Conservation (phyloP, 179 eudicot species). For the Pouteria campechiana region DNA sequence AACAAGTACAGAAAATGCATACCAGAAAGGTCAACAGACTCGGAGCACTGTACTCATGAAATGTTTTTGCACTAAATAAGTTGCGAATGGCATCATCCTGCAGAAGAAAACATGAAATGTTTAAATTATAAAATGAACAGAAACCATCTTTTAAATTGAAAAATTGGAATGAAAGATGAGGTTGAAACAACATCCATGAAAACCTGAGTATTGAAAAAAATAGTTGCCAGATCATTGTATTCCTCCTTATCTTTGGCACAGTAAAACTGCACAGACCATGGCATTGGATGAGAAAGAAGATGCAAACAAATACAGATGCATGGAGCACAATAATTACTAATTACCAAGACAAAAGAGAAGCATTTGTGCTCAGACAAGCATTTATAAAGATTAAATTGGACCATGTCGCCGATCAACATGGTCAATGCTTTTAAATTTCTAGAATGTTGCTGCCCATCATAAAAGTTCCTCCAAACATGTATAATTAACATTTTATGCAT, state of each 20-base stretch:
- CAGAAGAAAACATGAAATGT: constrained; percentile 2
- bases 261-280: constrained; percentile 51
- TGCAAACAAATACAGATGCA: background rate
- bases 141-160: constrained; percentile 4
- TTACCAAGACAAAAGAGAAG: background rate
- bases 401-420: no score
- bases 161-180: constrained; percentile 1
- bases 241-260: constrained; percentile 63
- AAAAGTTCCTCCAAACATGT: no score
- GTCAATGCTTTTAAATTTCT: no score
- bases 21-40: constrained; percentile 93
- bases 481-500: no score
- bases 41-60: constrained; percentile 91
- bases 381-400: no score
- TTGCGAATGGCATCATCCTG: constrained; percentile 99
- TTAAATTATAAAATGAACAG: background rate
- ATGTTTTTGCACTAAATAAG: constrained; percentile 92
- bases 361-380: no score
- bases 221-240: constrained; percentile 96
- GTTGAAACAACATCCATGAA: background rate
- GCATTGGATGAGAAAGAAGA: background rate
- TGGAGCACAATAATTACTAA: background rate
- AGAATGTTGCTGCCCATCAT: no score
- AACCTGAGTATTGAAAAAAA: constrained; percentile 99
- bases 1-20: background rate